Conservation (phyloP, 202 grass and related monocot species). For the Bolboschoenoplectus hybrid region DNA sequence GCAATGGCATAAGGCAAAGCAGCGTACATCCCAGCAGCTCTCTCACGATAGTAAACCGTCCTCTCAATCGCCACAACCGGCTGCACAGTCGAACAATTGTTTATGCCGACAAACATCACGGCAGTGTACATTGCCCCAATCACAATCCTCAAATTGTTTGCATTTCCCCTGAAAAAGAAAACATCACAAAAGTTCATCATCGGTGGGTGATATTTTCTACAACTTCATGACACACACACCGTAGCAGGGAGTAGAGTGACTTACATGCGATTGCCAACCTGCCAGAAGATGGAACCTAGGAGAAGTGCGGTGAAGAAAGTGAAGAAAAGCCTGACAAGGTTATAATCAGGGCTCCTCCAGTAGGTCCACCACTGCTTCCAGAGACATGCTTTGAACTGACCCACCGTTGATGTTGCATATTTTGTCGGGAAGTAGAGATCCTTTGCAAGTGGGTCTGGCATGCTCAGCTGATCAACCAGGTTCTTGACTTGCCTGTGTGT, state of each 20-base stretch:
- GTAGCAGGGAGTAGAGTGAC: conserved; percentile 16
- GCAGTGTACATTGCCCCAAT: conserved; percentile 92
- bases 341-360: conserved; percentile 98
- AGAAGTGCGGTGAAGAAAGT: conserved; percentile 90
- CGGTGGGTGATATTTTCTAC: neutral
- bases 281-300: conserved; percentile 93
- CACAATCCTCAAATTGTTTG: conserved; percentile 80
- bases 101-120: conserved; percentile 89
- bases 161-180: conserved; percentile 57
- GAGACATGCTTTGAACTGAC: conserved; percentile 93
- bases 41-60: conserved; percentile 94
- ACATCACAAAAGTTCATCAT: conserved; percentile 26
- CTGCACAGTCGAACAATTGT: conserved; percentile 94
- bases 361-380: conserved; percentile 97
- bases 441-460: conserved; percentile 59
- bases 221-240: neutral
- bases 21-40: conserved; percentile 98
- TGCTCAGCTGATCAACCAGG: conserved; percentile 62
- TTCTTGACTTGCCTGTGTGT: conserved; percentile 74
- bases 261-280: conserved; percentile 79
- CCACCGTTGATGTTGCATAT: conserved; percentile 59
- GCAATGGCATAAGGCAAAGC: conserved; percentile 91
- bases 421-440: conserved; percentile 88
- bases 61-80: conserved; percentile 86
- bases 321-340: conserved; percentile 93